Evolutionary conservation across 1,284 basidiomycete species (phyloP), one percentile per base, ranked within the genome.

Genomic region (Austroboletus novae-zelandiae): DNA sequence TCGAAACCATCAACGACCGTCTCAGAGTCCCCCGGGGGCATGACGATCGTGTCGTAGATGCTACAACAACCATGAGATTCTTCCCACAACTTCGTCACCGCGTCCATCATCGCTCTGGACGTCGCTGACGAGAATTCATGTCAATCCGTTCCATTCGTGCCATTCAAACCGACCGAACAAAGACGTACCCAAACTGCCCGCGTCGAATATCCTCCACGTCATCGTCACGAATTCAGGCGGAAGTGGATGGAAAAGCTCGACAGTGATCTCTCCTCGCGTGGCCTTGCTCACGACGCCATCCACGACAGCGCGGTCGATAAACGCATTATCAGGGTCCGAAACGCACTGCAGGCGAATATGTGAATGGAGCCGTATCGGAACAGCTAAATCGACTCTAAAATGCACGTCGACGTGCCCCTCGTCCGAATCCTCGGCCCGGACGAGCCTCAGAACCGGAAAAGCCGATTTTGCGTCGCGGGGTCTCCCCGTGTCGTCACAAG

Each of bases 181-280:
- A 7, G 13, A 66, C 72, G 31, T 46, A 78, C 79, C 79, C 23
- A 75, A 72, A 50, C 78, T 83, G 6, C 83, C 81, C 1, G 81
- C 81, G 57, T 80, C 68, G 48, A 81, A 85, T 61, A 85, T 61
- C 43, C 76, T 78, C 83, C 83, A 86, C 47, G 83, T 76, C 70
- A 84, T 82, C 10, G 55, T 58, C 25, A 71, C 69, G 57, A 74
- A 73, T 59, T 86, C 83, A 0, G 82, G 80, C 1, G 83, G 83
- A 10, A 79, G 75, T 5, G 76, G 76, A 56, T 84, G 77, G 23
- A 78, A 64, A 17, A 83, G 55, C 39, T 77, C 70, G 29, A 85
- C 74, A 36, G 70, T 74, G 13, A 83, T 55, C 56, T 84, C 79
- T 1, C 83, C 83, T 48, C 74, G 74, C 35, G 61, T 53, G 1